These are phyloP conservation scores for Xylariaceae sp. DNA, from an alignment of 2,329 filamentous ascomycete genomes.

Conservation along the genomic window DNA sequence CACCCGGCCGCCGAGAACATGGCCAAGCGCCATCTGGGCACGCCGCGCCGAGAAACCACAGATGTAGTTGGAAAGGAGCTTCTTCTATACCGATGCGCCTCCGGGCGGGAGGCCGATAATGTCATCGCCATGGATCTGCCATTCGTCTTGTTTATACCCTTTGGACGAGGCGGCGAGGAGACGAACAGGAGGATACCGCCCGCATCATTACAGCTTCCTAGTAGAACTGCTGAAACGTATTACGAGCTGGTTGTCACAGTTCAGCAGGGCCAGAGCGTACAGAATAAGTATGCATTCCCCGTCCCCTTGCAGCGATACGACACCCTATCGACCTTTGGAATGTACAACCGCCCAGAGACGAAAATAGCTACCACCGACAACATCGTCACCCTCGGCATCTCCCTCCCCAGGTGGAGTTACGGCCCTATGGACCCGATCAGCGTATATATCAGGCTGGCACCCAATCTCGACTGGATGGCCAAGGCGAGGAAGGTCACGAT, in stretches of 20 bases:
- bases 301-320: slow-evolving; percentile 92
- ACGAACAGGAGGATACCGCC: slow-evolving; percentile 85
- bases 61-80: slow-evolving; percentile 96
- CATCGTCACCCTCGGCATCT: slow-evolving; percentile 85
- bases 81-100: slow-evolving; percentile 79
- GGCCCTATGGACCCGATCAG: slow-evolving; percentile 92
- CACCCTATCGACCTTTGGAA: slow-evolving; percentile 95
- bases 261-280: slow-evolving; percentile 80
- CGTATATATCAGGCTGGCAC: slow-evolving; percentile 90
- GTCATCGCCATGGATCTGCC: slow-evolving; percentile 95
- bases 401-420: slow-evolving; percentile 92
- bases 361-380: slow-evolving; percentile 85
- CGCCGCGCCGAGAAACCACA: slow-evolving; percentile 82
- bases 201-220: slow-evolving; percentile 83
- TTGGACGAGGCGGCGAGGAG: slow-evolving; percentile 85
- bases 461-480: slow-evolving; percentile 84
- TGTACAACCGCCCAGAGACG: slow-evolving; percentile 96
- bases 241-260: slow-evolving; percentile 97
- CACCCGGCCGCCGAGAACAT: slow-evolving; percentile 93
- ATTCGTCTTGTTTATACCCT: slow-evolving; percentile 96
- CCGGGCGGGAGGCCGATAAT: slow-evolving; percentile 79
- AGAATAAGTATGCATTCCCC: slow-evolving; percentile 88
- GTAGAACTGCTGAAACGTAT: slow-evolving; percentile 91
- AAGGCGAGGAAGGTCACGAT: slow-evolving; percentile 93
- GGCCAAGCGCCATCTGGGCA: slow-evolving; percentile 85